Base-by-base conservation (phyloP, 257 asterid genomes). In the Paraleonurus japonicus region DNA sequence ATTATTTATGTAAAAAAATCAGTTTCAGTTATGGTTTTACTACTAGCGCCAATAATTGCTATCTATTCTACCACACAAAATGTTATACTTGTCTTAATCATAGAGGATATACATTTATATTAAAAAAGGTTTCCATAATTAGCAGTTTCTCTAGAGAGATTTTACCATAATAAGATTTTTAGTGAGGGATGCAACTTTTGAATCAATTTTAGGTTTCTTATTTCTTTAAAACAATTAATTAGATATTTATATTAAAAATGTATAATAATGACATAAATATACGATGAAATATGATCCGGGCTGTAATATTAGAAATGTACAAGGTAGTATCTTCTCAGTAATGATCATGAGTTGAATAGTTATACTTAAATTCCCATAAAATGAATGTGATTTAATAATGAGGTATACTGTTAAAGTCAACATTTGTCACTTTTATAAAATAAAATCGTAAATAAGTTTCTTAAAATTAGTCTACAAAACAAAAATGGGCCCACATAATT, bases 401-500 rank as follows among this genome's bases (percentile, higher is more conserved):
- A 53, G 51, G 30, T 26, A 37, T 3, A 26, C 66, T 47, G 20
- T 22, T 60, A 32, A 47, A 50, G 61, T 59, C 68, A 58, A 24
- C 68, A 43, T 33, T 61, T 55, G n/a, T n/a, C n/a, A 39, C 1
- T 11, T 33, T 32, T 13, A 35, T 4, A 20, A 59, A 70, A 24
- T 41, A 27, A 32, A 59, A 24, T 39, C n/a, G 22, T 5, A 20
- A 32, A 22, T 15, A 28, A 30, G 20, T 47, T 15, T 57, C 41
- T 15, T 35, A 1, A 57, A 54, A 9, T 33, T 62, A 11, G 5
- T 16, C 16, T 33, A 20, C 54, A 69, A 32, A 61, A 24, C 7
- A 69, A 26, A 24, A 7, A 37, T 7, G 65, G 75, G 16, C 43
- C 81, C 77, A 51, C 55, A 28, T 32, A 67, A 70, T 70, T 22